phyloP scores from a whole-genome alignment of 140 eudicot species.

The Bidens hawaiensis region DNA sequence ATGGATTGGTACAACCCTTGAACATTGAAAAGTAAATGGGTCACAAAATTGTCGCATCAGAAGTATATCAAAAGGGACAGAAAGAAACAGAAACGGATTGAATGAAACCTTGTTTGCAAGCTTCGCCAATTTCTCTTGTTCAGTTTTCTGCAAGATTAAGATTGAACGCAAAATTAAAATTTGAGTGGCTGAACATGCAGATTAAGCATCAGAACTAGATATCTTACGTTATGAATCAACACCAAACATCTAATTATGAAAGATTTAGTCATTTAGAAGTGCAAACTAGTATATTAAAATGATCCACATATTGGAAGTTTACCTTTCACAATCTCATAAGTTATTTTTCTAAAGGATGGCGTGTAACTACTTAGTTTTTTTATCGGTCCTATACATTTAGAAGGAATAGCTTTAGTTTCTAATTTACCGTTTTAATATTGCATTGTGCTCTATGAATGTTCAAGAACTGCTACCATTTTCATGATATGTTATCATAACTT shows the following conservation, averaged over 20 bases:
- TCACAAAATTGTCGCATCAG: not conserved
- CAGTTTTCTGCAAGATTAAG: slow-evolving; percentile 59
- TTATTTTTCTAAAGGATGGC: not conserved
- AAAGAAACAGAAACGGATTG: not conserved
- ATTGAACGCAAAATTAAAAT: not conserved
- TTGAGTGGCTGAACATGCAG: not conserved
- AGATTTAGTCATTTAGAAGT: not conserved
- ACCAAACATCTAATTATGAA: not conserved
- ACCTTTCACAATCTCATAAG: not conserved
- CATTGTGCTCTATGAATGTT: slow-evolving; percentile 2
- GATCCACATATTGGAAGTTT: not conserved
- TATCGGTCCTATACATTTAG: not conserved
- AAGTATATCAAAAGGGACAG: not conserved
- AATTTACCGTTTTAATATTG: not conserved
- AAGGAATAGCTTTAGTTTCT: not conserved
- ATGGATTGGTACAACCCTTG: not conserved
- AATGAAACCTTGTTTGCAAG: slow-evolving; percentile 79
- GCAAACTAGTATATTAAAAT: not conserved
- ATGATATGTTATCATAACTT: not conserved
- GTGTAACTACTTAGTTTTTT: not conserved
- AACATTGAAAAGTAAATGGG: no score
- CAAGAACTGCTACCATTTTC: not conserved
- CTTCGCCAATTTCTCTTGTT: slow-evolving; percentile 82
- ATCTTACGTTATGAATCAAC: not conserved
- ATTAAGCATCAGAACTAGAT: slow-evolving; percentile 7